Evolutionary conservation across 2,329 filamentous ascomycete genomes (phyloP).

Genomic region (Coniochaeta prunicola): DNA sequence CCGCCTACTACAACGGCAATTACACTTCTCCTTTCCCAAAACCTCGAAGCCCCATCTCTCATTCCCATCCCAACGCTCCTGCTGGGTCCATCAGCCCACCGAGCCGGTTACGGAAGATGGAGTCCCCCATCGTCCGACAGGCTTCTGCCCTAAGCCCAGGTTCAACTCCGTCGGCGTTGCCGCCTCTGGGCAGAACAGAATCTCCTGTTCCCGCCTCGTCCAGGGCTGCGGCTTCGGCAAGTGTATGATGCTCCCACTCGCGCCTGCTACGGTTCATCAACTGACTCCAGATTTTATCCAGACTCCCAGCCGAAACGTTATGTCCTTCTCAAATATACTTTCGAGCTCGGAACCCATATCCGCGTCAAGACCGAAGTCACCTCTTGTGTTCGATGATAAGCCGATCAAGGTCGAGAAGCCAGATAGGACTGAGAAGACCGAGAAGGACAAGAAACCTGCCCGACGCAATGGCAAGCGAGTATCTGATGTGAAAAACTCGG

Average conservation of each 20-base stretch:
- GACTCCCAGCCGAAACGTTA: conserved; percentile 73
- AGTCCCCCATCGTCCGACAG: conserved; percentile 42
- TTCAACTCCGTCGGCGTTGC: conserved; percentile 21
- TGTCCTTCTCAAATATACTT: conserved; percentile 94
- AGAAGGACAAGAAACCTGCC: conserved; percentile 28
- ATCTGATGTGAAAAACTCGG: conserved; percentile 42
- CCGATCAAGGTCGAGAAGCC: conserved; percentile 24
- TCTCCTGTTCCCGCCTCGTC: conserved; percentile 27
- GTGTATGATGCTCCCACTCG: conserved; percentile 20
- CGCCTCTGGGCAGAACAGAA: conserved; percentile 30
- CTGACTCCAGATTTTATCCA: conserved; percentile 11
- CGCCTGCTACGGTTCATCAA: not conserved
- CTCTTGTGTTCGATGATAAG: conserved; percentile 11
- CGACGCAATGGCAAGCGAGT: conserved; percentile 40
- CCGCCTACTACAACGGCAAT: conserved; percentile 39
- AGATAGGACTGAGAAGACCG: conserved; percentile 13
- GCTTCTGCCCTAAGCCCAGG: conserved; percentile 28
- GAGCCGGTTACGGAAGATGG: conserved; percentile 30
- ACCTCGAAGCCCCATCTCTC: conserved; percentile 42
- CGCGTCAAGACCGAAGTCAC: conserved; percentile 30
- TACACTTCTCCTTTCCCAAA: conserved; percentile 41
- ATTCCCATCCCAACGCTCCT: conserved; percentile 30
- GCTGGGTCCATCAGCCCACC: conserved; percentile 36
- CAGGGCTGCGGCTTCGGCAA: conserved; percentile 30
- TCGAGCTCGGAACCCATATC: conserved; percentile 65